A percentile compares a stretch with the other conserved stretches of the same genome.
These are phyloP conservation scores for Coemansia sp. DNA, from an alignment of 371 early-diverging fungal genomes.

Conservation along the genomic window DNA sequence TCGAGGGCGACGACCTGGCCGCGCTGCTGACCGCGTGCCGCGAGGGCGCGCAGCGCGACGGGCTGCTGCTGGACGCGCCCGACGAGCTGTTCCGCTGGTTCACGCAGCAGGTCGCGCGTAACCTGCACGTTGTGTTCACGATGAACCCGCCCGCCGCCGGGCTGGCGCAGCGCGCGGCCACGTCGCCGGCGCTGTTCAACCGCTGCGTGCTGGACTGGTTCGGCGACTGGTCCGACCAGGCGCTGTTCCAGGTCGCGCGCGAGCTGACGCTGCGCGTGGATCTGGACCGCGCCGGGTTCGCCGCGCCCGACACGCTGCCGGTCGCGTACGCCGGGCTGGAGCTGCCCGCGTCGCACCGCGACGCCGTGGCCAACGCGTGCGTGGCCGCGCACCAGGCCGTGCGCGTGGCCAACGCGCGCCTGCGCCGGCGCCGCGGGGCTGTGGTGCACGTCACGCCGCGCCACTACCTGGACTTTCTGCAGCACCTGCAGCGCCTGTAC, in stretches of 20 bases:
- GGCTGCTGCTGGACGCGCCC: constrained; percentile 86
- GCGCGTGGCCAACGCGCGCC: constrained; percentile 79
- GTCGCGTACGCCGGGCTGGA: constrained; percentile 75
- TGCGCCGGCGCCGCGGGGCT: constrained; percentile 79
- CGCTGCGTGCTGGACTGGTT: constrained; percentile 99
- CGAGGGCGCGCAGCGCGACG: constrained; percentile 93
- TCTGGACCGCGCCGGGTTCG: constrained; percentile 74
- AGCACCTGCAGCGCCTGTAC: constrained; percentile 88
- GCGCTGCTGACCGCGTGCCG: constrained; percentile 95
- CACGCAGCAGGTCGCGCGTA: constrained; percentile 92
- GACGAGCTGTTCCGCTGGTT: constrained; percentile 99
- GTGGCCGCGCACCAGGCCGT: constrained; percentile 91
- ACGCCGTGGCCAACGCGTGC: constrained; percentile 86
- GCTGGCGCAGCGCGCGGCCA: constrained; percentile 91
- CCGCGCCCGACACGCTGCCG: constrained; percentile 74
- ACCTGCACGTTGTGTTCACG: constrained; percentile 98
- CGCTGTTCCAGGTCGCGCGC: constrained; percentile 96
- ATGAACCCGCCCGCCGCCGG: constrained; percentile 98
- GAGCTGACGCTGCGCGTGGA: constrained; percentile 92
- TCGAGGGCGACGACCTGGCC: constrained; percentile 97
- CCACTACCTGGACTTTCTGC: constrained; percentile 96
- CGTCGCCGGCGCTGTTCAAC: constrained; percentile 99
- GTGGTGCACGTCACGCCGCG: constrained; percentile 92
- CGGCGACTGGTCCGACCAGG: constrained; percentile 98
- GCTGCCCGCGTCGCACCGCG: constrained; percentile 76